A percentile compares a stretch with the other conserved stretches of the same genome.
Conservation (phyloP, 192 early-diverging fungal genomes). For the Diversispora epigaea region DNA sequence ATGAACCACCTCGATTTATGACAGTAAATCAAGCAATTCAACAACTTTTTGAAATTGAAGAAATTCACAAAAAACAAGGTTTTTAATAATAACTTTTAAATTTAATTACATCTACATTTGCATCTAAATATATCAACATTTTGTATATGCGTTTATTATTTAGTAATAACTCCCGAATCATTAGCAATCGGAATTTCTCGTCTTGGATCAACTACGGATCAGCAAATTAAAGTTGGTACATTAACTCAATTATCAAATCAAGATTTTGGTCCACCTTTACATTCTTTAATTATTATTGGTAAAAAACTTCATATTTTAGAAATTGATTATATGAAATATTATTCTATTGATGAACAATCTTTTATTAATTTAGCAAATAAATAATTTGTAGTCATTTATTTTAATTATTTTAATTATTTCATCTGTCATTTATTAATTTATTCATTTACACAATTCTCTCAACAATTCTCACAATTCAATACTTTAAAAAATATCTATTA, state of each 20-base stretch:
- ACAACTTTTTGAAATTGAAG: constrained; percentile 93
- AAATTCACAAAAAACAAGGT: constrained; percentile 66
- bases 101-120: constrained; percentile 9
- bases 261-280: constrained; percentile 94
- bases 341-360: constrained; percentile 65
- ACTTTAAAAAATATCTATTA: no score
- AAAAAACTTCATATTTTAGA: constrained; percentile 90
- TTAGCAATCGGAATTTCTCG: constrained; percentile 91
- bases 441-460: no score
- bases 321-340: constrained; percentile 78
- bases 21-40: constrained; percentile 89
- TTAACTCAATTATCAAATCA: constrained; percentile 75
- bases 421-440: no score
- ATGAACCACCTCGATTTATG: constrained; percentile 98
- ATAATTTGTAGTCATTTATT: no score
- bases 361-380: constrained; percentile 67
- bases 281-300: constrained; percentile 91
- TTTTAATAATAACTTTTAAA: not conserved
- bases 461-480: no score
- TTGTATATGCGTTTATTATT: not conserved
- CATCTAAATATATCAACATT: not conserved
- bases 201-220: constrained; percentile 74
- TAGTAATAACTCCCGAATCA: constrained; percentile 74
- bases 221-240: constrained; percentile 84
- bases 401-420: no score